Percentiles rank a stretch among this genome's conserved stretches.
These are phyloP conservation scores for Galeopsis tetrahit DNA, from an alignment of 257 asterid genomes.

Conservation along the genomic window DNA sequence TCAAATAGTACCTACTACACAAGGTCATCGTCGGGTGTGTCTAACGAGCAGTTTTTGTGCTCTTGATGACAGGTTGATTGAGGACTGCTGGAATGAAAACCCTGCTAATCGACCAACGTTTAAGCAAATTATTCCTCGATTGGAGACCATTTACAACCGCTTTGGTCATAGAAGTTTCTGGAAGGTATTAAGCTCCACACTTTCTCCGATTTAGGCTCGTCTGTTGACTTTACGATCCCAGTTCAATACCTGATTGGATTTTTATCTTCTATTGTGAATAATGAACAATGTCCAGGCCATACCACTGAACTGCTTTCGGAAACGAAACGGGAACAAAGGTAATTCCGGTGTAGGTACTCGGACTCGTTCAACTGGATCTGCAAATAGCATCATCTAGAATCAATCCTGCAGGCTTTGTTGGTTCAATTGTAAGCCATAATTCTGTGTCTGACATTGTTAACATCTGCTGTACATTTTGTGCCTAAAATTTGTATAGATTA, in stretches of 20 bases:
- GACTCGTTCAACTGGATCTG: slow-evolving; percentile 46
- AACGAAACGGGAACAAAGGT: slow-evolving; percentile 54
- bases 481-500: neutral
- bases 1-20: neutral
- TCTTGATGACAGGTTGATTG: slow-evolving; percentile 61
- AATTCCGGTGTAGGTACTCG: slow-evolving; percentile 43
- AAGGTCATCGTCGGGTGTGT: neutral
- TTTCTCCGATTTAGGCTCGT: too few species aligned
- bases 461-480: neutral
- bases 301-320: slow-evolving; percentile 70
- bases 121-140: slow-evolving; percentile 77
- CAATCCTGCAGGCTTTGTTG: neutral
- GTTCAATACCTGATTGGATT: neutral
- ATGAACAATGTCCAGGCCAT: slow-evolving; percentile 62
- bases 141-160: slow-evolving; percentile 61
- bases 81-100: slow-evolving; percentile 84
- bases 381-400: slow-evolving; percentile 40
- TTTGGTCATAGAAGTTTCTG: slow-evolving; percentile 75
- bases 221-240: too few species aligned
- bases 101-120: slow-evolving; percentile 83
- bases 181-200: slow-evolving; percentile 50
- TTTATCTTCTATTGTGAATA: neutral
- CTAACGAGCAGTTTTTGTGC: neutral
- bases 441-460: neutral
- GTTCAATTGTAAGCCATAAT: neutral